Percentiles rank a stretch among this genome's conserved stretches.
phyloP scores from a whole-genome alignment of 139 green algal genomes.

The Eudorina sp. region DNA sequence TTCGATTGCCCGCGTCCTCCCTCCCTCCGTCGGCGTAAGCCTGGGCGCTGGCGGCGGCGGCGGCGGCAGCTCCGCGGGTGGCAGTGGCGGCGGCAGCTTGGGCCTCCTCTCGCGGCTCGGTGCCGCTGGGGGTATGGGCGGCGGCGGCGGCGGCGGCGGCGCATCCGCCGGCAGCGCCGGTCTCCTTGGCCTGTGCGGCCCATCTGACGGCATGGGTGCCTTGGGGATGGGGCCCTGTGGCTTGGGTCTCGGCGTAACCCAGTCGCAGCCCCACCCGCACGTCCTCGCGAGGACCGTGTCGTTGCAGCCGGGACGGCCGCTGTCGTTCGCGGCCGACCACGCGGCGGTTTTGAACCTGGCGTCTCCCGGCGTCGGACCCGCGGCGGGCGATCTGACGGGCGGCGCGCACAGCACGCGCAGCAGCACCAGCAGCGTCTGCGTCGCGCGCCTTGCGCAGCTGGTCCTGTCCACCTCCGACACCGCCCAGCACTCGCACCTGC shows the following conservation, averaged over 20 bases:
- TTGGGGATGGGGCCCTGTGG: background rate
- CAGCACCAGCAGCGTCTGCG: slow-evolving; percentile 8
- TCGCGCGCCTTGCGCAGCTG: slow-evolving; percentile 5
- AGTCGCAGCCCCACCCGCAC: background rate
- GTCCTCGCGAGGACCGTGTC: background rate
- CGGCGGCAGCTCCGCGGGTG: too few relatives aligned
- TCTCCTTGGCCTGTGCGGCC: too few relatives aligned
- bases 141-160: background rate
- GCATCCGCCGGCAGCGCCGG: too few relatives aligned
- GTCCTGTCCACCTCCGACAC: background rate
- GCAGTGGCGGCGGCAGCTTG: background rate
- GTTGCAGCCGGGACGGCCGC: background rate
- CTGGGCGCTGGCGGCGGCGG: background rate
- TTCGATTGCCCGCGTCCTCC: background rate
- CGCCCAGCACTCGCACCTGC: background rate
- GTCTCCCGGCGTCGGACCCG: background rate
- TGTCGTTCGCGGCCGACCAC: background rate
- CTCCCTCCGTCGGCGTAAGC: too few relatives aligned
- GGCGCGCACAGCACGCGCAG: background rate
- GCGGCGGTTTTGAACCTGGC: background rate
- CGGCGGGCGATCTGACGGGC: background rate
- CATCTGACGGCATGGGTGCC: too few relatives aligned
- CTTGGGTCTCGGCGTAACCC: background rate
- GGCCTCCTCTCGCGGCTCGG: background rate
- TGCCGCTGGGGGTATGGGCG: too few relatives aligned